Base-by-base conservation (phyloP, 495 filamentous ascomycete genomes). In the Umbilicaria muhlenbergii region DNA sequence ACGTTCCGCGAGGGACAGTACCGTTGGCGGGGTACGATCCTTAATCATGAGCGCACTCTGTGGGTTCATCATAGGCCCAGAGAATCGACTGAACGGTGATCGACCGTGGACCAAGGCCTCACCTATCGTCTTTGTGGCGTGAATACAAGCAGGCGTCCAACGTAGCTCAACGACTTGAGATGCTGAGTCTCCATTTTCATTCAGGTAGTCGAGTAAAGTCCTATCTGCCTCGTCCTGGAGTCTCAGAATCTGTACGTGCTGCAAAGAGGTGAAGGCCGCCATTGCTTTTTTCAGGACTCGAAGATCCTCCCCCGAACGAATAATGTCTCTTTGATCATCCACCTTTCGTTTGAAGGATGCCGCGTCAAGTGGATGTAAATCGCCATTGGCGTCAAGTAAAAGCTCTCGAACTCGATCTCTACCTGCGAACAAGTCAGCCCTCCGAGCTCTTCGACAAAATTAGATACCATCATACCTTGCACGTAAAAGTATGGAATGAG, bases 401-500 rank as follows among this genome's bases (percentile, higher is more conserved):
- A 60, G 47, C 32, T 59, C 51, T 41, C 49, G 41, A 32, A 59
- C 53, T 44, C 56, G 49, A 39, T 58, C 49, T 51, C 58, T 52
- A 47, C 62, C 56, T 66, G 42, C 37, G 13, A 33, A 34, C 17
- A 50, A 45, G 34, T 55, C 16, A 53, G 44, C 36, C 40, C 24
- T 21, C 17, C 2, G 6, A 28, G 11, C 12, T 14, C 16, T 34
- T 14, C n/a, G 15, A 16, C 17, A 11, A 11, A 6, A 17, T 11
- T 12, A 10, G 13, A 40, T 32, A 39, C 31, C 39, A 48, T 35
- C 43, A 37, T 57, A 60, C 59, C 58, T 69, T 68, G 61, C 60
- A 41, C 55, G 60, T 82, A 82, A 57, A 81, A 80, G 42, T 70
- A 76, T 52, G 77, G 77, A 55, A 83, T 73, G 61, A 83, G 71